Percentiles rank a stretch among this genome's conserved stretches.
Evolutionary conservation across 2,329 filamentous ascomycete species (phyloP).

Genomic region (Aspergillus nomiae): DNA sequence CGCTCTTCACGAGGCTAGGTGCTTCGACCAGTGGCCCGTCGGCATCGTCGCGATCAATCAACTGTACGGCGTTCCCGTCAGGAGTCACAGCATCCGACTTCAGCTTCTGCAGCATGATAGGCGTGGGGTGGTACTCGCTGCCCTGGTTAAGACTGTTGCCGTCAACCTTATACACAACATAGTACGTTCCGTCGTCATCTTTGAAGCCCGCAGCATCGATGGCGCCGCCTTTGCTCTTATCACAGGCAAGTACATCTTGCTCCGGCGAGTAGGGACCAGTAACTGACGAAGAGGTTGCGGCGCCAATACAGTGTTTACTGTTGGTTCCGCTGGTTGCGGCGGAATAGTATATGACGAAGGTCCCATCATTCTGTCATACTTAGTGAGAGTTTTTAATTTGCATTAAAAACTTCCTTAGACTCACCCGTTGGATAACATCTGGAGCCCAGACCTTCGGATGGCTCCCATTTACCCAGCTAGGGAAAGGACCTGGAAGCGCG

Average conservation of each 20-base stretch:
- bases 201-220: conserved; percentile 61
- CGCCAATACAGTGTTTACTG: conserved; percentile 57
- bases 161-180: conserved; percentile 65
- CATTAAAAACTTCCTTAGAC: no score
- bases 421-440: conserved; percentile 52
- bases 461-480: conserved; percentile 52
- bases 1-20: conserved; percentile 49
- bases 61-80: conserved; percentile 52
- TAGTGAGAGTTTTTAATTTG: no score
- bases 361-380: conserved; percentile 35
- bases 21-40: conserved; percentile 62
- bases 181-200: conserved; percentile 55
- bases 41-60: conserved; percentile 60
- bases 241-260: conserved; percentile 52
- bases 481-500: conserved; percentile 50
- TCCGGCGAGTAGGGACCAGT: conserved; percentile 53
- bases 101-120: conserved; percentile 60
- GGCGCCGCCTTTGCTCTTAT: conserved; percentile 54
- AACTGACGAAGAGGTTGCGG: conserved; percentile 49
- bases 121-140: conserved; percentile 43
- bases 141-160: conserved; percentile 55
- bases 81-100: conserved; percentile 51
- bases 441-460: conserved; percentile 58
- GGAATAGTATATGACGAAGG: conserved; percentile 61
- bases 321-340: conserved; percentile 36